Percentiles rank a stretch among this genome's conserved stretches.
phyloP scores from a whole-genome alignment of 441 rosid species.

The Mallotus repandus region DNA sequence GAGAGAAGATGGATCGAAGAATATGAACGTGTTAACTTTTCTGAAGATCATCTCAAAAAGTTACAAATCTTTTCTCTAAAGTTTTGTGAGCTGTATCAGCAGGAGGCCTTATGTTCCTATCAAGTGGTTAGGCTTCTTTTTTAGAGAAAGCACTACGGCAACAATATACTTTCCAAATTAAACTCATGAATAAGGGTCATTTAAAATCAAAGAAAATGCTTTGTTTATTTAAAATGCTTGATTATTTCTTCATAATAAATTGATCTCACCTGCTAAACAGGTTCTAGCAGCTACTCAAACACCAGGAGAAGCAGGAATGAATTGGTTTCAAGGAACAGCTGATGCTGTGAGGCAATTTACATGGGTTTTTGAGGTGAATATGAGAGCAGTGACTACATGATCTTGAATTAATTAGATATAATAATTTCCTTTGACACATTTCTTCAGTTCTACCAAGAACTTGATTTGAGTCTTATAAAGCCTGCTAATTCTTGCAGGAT shows the following conservation, averaged over 20 bases:
- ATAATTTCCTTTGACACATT: not conserved
- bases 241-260: not conserved
- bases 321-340: constrained; percentile 98
- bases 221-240: not conserved
- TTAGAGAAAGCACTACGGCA: not conserved
- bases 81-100: not conserved
- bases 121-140: not conserved
- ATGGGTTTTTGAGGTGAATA: constrained; percentile 91
- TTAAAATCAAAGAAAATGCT: not conserved
- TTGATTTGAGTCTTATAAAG: constrained; percentile 12
- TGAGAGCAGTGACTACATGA: not conserved
- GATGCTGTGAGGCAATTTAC: constrained; percentile 95
- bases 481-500: constrained; percentile 52
- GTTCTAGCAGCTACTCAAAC: constrained; percentile 98
- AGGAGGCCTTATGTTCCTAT: not conserved
- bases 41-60: too few species aligned
- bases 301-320: constrained; percentile 81
- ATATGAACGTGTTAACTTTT: too few species aligned
- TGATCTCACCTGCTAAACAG: constrained; percentile 37
- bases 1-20: too few species aligned
- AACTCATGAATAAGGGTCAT: not conserved
- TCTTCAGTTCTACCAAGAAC: not conserved
- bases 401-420: not conserved
- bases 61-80: not conserved
- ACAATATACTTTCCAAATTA: not conserved